phyloP scores from a whole-genome alignment of 192 early-diverging fungal species.

The Cetraspora pellucida region DNA sequence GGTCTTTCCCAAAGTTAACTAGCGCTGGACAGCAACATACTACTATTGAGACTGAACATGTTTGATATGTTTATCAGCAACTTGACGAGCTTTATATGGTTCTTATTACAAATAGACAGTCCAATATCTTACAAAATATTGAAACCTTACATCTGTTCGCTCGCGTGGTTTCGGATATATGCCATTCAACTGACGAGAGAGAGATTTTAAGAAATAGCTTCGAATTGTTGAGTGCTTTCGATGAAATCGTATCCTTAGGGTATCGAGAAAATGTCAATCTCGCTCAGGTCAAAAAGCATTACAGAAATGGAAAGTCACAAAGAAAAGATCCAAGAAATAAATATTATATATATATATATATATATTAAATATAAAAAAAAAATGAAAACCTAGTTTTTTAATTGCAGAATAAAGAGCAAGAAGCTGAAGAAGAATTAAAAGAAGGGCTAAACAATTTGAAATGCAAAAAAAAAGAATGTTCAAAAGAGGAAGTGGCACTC shows the following conservation, averaged over 20 bases:
- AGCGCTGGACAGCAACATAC: constrained; percentile 91
- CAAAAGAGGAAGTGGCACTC: constrained; percentile 61
- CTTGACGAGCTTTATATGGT: constrained; percentile 94
- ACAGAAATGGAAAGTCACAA: constrained; percentile 98
- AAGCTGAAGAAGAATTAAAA: constrained; percentile 95
- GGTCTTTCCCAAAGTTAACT: constrained; percentile 97
- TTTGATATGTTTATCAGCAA: constrained; percentile 98
- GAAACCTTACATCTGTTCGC: constrained; percentile 94
- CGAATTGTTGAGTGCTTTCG: constrained; percentile 90
- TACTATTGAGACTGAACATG: constrained; percentile 94
- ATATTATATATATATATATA: not conserved
- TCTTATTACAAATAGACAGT: constrained; percentile 93
- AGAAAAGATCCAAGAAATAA: constrained; percentile 93
- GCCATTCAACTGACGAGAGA: constrained; percentile 81
- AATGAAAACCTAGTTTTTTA: constrained; percentile 1
- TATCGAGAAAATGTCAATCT: constrained; percentile 91
- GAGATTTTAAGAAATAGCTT: constrained; percentile 86
- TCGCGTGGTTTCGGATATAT: constrained; percentile 87
- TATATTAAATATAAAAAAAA: not conserved
- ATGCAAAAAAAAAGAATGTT: constrained; percentile 81
- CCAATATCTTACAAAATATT: constrained; percentile 99
- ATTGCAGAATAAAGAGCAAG: constrained; percentile 85
- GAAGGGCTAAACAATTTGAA: constrained; percentile 89
- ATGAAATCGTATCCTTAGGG: constrained; percentile 92
- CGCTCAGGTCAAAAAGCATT: constrained; percentile 88